These are phyloP conservation scores for Fraxinus paxiana DNA, from an alignment of 305 asterid genomes.

Conservation along the genomic window DNA sequence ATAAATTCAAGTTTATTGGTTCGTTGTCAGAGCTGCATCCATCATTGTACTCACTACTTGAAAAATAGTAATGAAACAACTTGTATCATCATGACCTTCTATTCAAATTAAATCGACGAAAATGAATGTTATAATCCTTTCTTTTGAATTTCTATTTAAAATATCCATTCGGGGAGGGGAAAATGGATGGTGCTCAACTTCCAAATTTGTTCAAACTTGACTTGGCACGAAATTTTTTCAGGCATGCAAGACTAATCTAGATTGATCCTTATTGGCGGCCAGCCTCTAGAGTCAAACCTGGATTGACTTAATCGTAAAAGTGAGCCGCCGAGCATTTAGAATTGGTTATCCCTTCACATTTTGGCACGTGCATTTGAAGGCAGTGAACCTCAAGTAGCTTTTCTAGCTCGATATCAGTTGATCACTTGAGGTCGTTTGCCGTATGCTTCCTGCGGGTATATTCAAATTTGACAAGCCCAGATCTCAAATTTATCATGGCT, in stretches of 20 bases:
- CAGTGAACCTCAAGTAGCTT: not conserved
- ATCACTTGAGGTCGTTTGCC: not conserved
- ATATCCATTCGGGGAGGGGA: not conserved
- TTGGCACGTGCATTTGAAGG: not conserved
- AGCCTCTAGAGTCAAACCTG: not conserved
- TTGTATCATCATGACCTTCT: not conserved
- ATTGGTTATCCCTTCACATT: not conserved
- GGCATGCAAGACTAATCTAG: not conserved
- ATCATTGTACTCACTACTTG: not conserved
- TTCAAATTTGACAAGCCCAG: not conserved
- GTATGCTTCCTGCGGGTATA: not conserved
- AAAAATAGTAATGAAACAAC: not conserved
- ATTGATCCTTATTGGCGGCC: not conserved
- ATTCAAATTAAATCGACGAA: not conserved
- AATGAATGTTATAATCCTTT: not conserved
- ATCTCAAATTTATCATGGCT: not conserved
- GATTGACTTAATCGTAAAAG: not conserved
- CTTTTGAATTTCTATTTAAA: no score
- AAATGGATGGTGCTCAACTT: not conserved
- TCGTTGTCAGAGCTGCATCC: not conserved
- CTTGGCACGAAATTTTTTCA: not conserved
- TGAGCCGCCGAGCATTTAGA: not conserved
- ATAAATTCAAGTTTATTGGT: not conserved
- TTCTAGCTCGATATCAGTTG: not conserved
- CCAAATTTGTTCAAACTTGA: not conserved